Base-by-base conservation (phyloP, 139 green algal species). In the Chlamydomonas sp. region DNA sequence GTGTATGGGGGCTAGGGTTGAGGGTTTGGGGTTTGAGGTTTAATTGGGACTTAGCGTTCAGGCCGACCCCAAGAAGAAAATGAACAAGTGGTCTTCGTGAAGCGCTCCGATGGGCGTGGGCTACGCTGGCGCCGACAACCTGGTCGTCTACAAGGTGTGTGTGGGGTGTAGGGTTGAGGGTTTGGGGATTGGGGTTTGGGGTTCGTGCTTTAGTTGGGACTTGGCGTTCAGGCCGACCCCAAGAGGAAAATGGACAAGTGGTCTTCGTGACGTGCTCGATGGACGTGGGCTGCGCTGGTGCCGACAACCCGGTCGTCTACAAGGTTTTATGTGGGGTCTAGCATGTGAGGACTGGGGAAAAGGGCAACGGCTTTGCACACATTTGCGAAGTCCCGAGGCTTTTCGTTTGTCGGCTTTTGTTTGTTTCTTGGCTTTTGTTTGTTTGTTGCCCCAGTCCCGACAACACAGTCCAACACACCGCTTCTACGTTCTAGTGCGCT, bases 261-360 rank as follows among this genome's bases (percentile, higher is more conserved):
- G 57, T 95, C 50, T 83, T 95, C 16, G 82, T 89, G 68, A 95
- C 94, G 85, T 78, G 89, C 35, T 86, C n/a, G 35, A 85, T 95
- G 83, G 88, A 71, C n/a, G 61, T 65, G 1, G 89, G 89, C n/a
- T 74, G 68, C n/a, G 69, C 69, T 2, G 67, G 67, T 35, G 63
- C 63, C 8, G 63, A 70, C 38, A 97, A 97, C 83, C 88, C 88
- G 3, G 77, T 89, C 24, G 87, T 89, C 73, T 93, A 89, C 76
- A 92, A 95, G 75, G 22, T 13, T 16, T n/a, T 54, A 26, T 16
- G 43, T 13, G 43, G 43, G 43, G 43, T 13, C 13, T 54, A 54
- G 43, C 13, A 16, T 54, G 13, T 26, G 16, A 16, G 16, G 43
- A 6, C 30, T 33, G 54, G 30, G 30, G 54, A n/a, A n/a, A n/a